These are phyloP conservation scores for Metschnikowia anglica DNA, from an alignment of 805 yeast species.

Conservation along the genomic window DNA sequence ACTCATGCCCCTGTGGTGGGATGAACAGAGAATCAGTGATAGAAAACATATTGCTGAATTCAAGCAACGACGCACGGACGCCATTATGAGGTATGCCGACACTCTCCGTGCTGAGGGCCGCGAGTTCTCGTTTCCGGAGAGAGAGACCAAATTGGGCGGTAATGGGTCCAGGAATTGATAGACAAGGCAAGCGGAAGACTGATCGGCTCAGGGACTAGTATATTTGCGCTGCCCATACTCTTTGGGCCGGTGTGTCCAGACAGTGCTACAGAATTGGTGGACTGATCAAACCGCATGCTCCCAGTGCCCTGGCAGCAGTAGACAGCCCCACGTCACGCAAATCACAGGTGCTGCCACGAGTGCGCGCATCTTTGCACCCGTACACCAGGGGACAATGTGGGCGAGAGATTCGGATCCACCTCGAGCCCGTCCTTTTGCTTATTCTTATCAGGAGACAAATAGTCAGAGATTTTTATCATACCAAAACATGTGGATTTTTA, in stretches of 20 bases:
- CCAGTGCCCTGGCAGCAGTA: too few relatives aligned
- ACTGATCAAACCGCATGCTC: too few relatives aligned
- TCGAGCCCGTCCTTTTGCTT: slow-evolving; percentile 3
- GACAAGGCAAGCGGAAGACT: too few relatives aligned
- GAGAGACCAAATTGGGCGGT: too few relatives aligned
- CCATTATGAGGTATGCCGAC: slow-evolving; percentile 17
- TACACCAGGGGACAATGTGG: slow-evolving; percentile 8
- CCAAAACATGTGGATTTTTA: slow-evolving; percentile 34
- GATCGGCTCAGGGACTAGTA: too few relatives aligned
- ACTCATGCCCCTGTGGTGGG: slow-evolving; percentile 25
- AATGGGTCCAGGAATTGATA: too few relatives aligned
- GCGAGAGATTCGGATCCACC: slow-evolving; percentile 3
- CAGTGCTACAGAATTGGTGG: too few relatives aligned
- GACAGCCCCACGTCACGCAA: too few relatives aligned
- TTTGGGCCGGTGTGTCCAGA: too few relatives aligned
- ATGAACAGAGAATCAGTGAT: slow-evolving; percentile 13
- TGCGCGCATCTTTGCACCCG: slow-evolving; percentile 5
- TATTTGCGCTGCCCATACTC: too few relatives aligned
- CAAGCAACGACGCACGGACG: slow-evolving; percentile 19
- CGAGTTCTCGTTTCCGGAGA: slow-evolving; percentile 16
- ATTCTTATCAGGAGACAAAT: slow-evolving; percentile 4
- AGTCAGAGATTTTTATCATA: neutral
- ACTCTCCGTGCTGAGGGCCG: slow-evolving; percentile 18
- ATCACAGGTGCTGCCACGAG: too few relatives aligned
- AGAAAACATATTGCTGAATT: slow-evolving; percentile 18